phyloP scores from a whole-genome alignment of 306 rosid genomes.

The Fragaria vesca region DNA sequence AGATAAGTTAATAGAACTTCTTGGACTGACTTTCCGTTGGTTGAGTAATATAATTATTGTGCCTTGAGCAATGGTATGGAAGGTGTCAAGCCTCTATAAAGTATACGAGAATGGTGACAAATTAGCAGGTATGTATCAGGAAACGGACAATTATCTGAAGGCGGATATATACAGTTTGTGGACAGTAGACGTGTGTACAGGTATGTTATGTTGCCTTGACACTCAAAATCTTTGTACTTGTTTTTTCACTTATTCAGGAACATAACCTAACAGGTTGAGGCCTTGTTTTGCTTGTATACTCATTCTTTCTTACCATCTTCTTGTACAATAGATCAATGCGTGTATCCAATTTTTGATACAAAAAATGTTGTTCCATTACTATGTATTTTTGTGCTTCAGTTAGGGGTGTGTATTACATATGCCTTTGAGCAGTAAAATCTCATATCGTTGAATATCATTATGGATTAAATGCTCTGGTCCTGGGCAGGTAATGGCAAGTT shows the following conservation, averaged over 20 bases:
- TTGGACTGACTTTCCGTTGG: not conserved
- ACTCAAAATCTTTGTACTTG: not conserved
- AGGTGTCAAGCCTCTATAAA: slow-evolving; percentile 14
- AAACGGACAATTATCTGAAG: not conserved
- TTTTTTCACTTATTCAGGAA: not conserved
- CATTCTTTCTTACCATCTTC: too few species aligned
- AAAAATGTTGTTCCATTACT: too few species aligned
- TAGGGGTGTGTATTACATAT: not conserved
- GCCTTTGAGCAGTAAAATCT: not conserved
- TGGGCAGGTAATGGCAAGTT: not conserved
- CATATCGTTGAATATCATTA: not conserved
- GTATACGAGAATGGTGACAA: slow-evolving; percentile 3
- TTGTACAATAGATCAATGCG: too few species aligned
- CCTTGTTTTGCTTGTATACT: too few species aligned
- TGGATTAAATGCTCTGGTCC: not conserved
- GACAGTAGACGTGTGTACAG: not conserved
- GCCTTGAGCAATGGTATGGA: not conserved
- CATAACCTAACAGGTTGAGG: slow-evolving; percentile 8
- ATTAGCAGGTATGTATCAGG: not conserved
- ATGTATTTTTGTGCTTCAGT: too few species aligned
- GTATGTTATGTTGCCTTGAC: not conserved
- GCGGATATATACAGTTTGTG: not conserved
- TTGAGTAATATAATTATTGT: not conserved
- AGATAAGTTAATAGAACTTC: not conserved
- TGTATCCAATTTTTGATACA: too few species aligned